Base-by-base conservation (phyloP, 2,329 filamentous ascomycete species). In the Hymenoscyphus infarciens region DNA sequence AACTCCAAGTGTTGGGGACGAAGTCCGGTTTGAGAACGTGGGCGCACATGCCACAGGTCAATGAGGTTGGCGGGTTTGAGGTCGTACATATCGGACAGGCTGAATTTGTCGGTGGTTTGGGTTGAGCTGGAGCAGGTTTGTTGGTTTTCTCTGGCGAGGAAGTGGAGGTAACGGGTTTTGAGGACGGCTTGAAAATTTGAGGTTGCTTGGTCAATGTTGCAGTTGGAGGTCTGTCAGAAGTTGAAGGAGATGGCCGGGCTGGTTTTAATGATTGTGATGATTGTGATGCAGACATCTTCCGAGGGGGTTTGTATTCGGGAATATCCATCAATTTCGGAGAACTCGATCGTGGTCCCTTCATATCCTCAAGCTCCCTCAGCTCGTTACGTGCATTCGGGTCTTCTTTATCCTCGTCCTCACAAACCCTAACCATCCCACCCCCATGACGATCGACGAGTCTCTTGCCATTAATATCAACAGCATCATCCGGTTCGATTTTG, bases 391-490 rank as follows among this genome's bases (percentile, higher is more conserved):
- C 81, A 69, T 85, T 79, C 19, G 80, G 77, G 61, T 88, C 85
- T 42, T 83, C 80, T 2, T 81, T 81, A 72, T 80, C 79, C 66
- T 91, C 88, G 54, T 89, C 88, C 65, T 87, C 88, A 72, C 91
- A 95, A 1, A 95, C 85, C 69, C 85, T 89, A 64, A 94, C 78
- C 80, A 96, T 81, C 13, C 83, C 82, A 22, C 82, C 80, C 0
- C 89, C 91, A 60, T 88, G 83, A 8, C 79, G 78, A 71, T 93
- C 90, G 25, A 88, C 75, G 55, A 93, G 77, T 64, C 78, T 82
- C 59, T 79, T 82, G 1, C 89, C 88, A 68, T 91, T 80, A 16
- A 87, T 77, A 74, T 92, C 88, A 11, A 87, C 68, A 0, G 84
- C 85, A 61, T 86, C 84, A 38, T 82, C 79, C 1, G 76, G 75